phyloP scores from a whole-genome alignment of 2,329 filamentous ascomycete species.

The Bipolaris victoriae region DNA sequence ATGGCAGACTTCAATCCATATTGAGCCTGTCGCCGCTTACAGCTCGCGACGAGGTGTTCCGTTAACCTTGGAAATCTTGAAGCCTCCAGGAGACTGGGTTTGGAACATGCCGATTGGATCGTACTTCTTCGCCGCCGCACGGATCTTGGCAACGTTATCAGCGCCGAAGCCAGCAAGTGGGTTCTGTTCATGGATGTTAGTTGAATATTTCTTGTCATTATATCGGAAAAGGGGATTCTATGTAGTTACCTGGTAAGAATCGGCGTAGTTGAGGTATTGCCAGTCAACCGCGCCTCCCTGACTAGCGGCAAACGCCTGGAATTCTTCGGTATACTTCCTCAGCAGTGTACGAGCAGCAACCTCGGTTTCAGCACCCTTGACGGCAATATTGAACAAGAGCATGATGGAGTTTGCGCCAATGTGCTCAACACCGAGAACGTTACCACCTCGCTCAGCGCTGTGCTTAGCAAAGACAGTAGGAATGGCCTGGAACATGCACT shows the following conservation, averaged over 20 bases:
- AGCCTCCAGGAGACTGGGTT: conserved; percentile 50
- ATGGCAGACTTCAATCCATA: not conserved
- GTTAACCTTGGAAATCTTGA: conserved; percentile 45
- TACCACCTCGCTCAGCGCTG: conserved; percentile 30
- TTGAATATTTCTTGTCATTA: not conserved
- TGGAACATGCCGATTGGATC: conserved; percentile 52
- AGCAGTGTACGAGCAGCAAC: conserved; percentile 18
- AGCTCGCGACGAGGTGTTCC: not conserved
- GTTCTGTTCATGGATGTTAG: conserved; percentile 37
- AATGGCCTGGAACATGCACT: conserved; percentile 35
- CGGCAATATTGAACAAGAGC: conserved; percentile 27
- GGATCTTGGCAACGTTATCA: conserved; percentile 45
- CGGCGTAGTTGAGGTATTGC: conserved; percentile 47
- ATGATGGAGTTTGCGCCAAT: conserved; percentile 28
- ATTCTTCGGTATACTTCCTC: conserved; percentile 15
- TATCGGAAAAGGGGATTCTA: not conserved
- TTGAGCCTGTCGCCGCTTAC: not conserved
- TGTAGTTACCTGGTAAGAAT: conserved; percentile 27
- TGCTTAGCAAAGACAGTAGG: conserved; percentile 26
- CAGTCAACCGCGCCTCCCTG: conserved; percentile 22
- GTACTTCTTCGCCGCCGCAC: conserved; percentile 44
- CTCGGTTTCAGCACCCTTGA: conserved; percentile 24
- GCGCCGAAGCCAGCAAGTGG: conserved; percentile 51
- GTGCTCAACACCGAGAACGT: conserved; percentile 34
- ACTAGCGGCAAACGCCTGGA: conserved; percentile 20